A percentile compares a stretch with the other conserved stretches of the same genome.
Conservation (phyloP, 75 land plant species). For the Isoetes taiwanensis region DNA sequence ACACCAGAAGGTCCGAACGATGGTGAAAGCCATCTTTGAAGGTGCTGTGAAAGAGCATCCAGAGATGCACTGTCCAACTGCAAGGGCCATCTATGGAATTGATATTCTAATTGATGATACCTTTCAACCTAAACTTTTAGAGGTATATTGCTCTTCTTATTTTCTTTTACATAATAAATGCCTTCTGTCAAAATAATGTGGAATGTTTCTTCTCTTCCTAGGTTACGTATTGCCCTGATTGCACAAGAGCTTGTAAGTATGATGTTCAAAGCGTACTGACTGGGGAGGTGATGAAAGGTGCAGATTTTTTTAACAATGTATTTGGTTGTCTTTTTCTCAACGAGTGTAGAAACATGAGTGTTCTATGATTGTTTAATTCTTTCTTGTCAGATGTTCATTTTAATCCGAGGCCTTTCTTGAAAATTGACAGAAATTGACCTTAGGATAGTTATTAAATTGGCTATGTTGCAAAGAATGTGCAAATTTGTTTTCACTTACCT, state of each 20-base stretch:
- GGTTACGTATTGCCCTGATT: slow-evolving; percentile 98
- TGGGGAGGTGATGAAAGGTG: slow-evolving; percentile 34
- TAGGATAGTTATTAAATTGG: no score
- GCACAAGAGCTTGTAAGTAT: slow-evolving; percentile 88
- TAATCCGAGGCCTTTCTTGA: no score
- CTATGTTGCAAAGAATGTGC: no score
- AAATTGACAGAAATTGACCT: no score
- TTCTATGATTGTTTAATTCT: slow-evolving; percentile 21
- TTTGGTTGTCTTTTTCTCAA: slow-evolving; percentile 88
- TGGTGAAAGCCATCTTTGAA: slow-evolving; percentile 67
- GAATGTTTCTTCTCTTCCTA: slow-evolving; percentile 16
- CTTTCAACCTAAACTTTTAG: slow-evolving; percentile 73
- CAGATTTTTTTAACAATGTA: slow-evolving; percentile 57
- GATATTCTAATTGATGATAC: slow-evolving; percentile 77
- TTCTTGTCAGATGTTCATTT: no score
- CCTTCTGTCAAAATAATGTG: no score
- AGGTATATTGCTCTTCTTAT: slow-evolving; percentile 49
- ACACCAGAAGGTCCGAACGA: slow-evolving; percentile 49
- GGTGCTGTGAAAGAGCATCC: slow-evolving; percentile 60
- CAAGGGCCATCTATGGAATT: slow-evolving; percentile 92
- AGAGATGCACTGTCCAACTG: slow-evolving; percentile 64
- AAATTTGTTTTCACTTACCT: no score
- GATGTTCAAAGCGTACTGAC: slow-evolving; percentile 46
- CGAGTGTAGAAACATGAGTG: slow-evolving; percentile 35
- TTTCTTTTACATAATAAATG: no score